Evolutionary conservation across 2,329 filamentous ascomycete species (phyloP).

Genomic region (Fonsecaea pedrosoi): DNA sequence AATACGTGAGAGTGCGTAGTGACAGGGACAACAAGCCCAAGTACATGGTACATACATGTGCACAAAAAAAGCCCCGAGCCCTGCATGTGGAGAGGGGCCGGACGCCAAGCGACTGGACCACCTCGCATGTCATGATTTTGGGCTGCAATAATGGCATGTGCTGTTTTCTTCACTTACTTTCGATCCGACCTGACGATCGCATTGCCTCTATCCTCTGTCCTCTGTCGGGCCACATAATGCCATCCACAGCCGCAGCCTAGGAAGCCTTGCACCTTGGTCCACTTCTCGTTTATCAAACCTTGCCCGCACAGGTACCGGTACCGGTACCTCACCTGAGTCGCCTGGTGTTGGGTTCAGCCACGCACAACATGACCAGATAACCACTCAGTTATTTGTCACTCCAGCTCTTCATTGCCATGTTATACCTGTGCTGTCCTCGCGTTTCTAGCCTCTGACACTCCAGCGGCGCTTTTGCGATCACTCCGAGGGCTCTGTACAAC

Average conservation of each 20-base stretch:
- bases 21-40: not conserved
- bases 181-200: not conserved
- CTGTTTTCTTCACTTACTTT: not conserved
- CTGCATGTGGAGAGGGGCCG: not conserved
- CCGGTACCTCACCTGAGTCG: constrained; percentile 3
- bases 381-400: not conserved
- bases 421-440: constrained; percentile 7
- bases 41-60: not conserved
- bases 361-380: constrained; percentile 4
- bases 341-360: constrained; percentile 1
- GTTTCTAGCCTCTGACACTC: constrained; percentile 2
- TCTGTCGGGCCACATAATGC: not conserved
- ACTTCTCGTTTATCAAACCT: constrained; percentile 1
- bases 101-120: not conserved
- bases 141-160: constrained; percentile 7
- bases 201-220: not conserved
- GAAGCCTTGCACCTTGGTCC: constrained; percentile 3
- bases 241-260: not conserved
- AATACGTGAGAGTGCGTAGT: not conserved
- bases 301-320: constrained; percentile 1
- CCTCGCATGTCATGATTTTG: constrained; percentile 1
- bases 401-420: constrained; percentile 20
- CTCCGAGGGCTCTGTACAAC: constrained; percentile 11
- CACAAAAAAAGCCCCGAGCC: not conserved
- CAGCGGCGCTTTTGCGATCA: constrained; percentile 5